Evolutionary conservation across 805 yeast genomes (phyloP).

Genomic region (Kuraishia ogatae): DNA sequence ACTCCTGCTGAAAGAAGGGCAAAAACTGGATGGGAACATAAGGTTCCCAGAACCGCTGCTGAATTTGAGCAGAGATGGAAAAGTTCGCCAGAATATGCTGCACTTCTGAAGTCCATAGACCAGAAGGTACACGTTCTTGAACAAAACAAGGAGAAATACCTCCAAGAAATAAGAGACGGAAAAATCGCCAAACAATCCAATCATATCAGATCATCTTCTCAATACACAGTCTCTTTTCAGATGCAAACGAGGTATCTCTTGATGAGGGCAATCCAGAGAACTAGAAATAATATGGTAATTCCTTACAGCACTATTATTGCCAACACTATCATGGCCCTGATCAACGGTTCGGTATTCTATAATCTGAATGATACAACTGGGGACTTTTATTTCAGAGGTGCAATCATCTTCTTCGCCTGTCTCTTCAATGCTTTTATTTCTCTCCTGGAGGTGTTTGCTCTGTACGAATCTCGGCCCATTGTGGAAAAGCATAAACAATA

Average conservation of each 20-base stretch:
- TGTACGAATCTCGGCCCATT: constrained; percentile 41
- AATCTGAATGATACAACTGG: constrained; percentile 27
- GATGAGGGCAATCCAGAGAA: constrained; percentile 34
- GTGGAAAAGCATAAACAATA: constrained; percentile 51
- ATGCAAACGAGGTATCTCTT: constrained; percentile 39
- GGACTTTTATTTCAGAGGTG: constrained; percentile 34
- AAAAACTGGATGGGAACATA: constrained; percentile 31
- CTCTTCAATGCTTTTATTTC: constrained; percentile 36
- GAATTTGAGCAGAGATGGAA: constrained; percentile 48
- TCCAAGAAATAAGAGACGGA: constrained; percentile 16
- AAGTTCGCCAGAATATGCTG: constrained; percentile 30
- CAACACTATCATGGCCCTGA: constrained; percentile 35
- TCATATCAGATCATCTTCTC: constrained; percentile 29
- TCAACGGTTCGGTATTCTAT: constrained; percentile 43
- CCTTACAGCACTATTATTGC: constrained; percentile 27
- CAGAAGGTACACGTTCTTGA: constrained; percentile 9
- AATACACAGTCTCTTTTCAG: constrained; percentile 34
- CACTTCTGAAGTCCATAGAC: constrained; percentile 36
- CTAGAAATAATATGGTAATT: constrained; percentile 34
- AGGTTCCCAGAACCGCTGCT: constrained; percentile 42
- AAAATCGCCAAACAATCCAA: constrained; percentile 32
- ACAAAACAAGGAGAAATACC: constrained; percentile 12
- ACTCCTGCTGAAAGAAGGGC: constrained; percentile 38
- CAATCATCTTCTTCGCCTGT: constrained; percentile 26
- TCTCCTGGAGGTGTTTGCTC: constrained; percentile 31